A percentile compares a stretch with the other conserved stretches of the same genome.
phyloP scores from a whole-genome alignment of 441 rosid species.

The California macrophylla region DNA sequence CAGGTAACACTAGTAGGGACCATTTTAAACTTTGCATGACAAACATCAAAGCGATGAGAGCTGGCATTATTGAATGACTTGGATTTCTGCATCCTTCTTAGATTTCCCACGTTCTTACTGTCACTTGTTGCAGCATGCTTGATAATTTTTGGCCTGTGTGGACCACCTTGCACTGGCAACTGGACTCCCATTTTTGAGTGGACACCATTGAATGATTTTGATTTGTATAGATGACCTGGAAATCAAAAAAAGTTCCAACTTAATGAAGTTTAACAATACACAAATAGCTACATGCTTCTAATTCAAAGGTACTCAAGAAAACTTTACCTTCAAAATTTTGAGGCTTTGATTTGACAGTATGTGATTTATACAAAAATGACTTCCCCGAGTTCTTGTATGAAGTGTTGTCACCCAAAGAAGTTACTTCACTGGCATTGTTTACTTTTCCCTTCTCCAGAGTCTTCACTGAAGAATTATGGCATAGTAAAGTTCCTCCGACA shows the following conservation, averaged over 20 bases:
- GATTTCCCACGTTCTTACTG: conserved; percentile 10
- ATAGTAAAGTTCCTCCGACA: neutral
- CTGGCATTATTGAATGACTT: conserved; percentile 17
- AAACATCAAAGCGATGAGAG: conserved; percentile 9
- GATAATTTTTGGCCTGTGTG: neutral
- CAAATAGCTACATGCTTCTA: neutral
- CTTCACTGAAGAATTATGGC: neutral
- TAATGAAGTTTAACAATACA: neutral
- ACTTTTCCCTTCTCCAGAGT: neutral
- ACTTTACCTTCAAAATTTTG: conserved; percentile 12
- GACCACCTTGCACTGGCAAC: conserved; percentile 7
- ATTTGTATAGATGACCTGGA: conserved; percentile 20
- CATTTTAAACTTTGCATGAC: conserved; percentile 9
- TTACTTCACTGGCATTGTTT: neutral
- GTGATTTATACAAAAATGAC: neutral
- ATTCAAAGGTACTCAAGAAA: conserved; percentile 5
- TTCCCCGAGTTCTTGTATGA: neutral
- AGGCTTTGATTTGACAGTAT: conserved; percentile 7
- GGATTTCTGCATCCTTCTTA: conserved; percentile 15
- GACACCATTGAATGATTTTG: conserved; percentile 19
- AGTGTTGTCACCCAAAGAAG: neutral
- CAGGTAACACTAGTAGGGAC: conserved; percentile 5
- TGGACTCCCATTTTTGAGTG: conserved; percentile 8
- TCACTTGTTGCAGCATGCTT: conserved; percentile 1
- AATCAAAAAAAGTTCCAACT: conserved; percentile 6